A percentile compares a stretch with the other conserved stretches of the same genome.
phyloP scores from a whole-genome alignment of 805 yeast genomes.

The Saccharomyces kudriavzevii region DNA sequence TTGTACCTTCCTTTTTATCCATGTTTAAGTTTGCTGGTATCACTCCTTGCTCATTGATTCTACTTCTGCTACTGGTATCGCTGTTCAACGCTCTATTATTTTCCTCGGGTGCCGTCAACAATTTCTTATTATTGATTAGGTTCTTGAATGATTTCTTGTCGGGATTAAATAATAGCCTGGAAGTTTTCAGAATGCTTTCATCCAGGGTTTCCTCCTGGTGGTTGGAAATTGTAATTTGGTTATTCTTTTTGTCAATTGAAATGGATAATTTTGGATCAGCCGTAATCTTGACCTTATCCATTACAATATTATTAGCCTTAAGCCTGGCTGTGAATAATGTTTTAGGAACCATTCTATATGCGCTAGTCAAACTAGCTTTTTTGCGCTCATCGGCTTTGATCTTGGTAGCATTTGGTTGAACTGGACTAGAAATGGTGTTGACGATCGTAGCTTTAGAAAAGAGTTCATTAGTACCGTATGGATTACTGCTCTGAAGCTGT shows the following conservation, averaged over 20 bases:
- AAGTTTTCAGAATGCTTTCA: constrained; percentile 19
- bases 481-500: constrained; percentile 34
- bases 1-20: constrained; percentile 6
- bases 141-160: constrained; percentile 23
- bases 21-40: constrained; percentile 2
- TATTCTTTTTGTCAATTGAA: neutral
- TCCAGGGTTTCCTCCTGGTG: constrained; percentile 7
- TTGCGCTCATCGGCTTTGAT: constrained; percentile 43
- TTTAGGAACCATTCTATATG: constrained; percentile 58
- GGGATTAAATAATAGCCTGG: constrained; percentile 18
- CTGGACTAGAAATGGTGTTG: constrained; percentile 30
- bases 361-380: constrained; percentile 49
- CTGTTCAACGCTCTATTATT: neutral
- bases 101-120: constrained; percentile 6
- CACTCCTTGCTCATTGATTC: neutral
- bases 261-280: neutral
- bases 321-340: constrained; percentile 37
- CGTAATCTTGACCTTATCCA: constrained; percentile 1
- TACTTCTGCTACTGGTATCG: neutral
- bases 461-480: constrained; percentile 74
- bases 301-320: neutral
- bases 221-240: constrained; percentile 2
- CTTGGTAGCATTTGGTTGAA: constrained; percentile 43
- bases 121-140: constrained; percentile 17
- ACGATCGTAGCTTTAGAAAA: constrained; percentile 36